Evolutionary conservation across 345 rosid species (phyloP).

Genomic region (Lepidium sativum): DNA sequence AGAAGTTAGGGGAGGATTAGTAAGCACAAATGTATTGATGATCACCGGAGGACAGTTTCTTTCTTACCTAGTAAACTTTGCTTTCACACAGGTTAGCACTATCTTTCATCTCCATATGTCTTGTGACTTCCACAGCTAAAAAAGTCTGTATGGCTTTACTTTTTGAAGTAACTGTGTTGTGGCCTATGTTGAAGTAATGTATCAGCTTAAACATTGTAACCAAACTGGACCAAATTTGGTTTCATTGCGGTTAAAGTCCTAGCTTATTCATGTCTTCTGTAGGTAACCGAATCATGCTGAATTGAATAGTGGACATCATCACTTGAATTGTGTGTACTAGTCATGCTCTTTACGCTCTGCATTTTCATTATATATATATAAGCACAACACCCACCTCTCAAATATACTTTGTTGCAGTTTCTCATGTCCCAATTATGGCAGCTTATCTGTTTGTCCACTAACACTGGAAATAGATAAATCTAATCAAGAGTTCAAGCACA

Average conservation of each 20-base stretch:
- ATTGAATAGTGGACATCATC: too few relatives aligned
- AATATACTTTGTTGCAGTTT: constrained; percentile 37
- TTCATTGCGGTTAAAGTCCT: too few relatives aligned
- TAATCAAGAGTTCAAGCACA: too few relatives aligned
- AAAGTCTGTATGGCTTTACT: too few relatives aligned
- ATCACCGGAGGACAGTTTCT: constrained; percentile 95
- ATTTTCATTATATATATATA: too few relatives aligned
- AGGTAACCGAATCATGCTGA: too few relatives aligned
- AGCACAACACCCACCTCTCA: background rate
- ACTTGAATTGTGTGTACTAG: background rate
- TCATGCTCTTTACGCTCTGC: background rate
- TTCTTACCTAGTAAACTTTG: constrained; percentile 83
- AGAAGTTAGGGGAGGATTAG: constrained; percentile 94
- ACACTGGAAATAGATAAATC: too few relatives aligned
- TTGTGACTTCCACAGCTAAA: background rate
- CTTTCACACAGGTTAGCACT: constrained; percentile 78
- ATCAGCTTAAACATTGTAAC: too few relatives aligned
- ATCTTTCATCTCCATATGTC: background rate
- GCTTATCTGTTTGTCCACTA: constrained; percentile 23
- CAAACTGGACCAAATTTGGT: too few relatives aligned
- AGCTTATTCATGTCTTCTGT: too few relatives aligned
- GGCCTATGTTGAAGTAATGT: background rate
- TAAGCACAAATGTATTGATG: constrained; percentile 97
- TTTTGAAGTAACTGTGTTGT: too few relatives aligned
- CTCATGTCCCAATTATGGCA: constrained; percentile 38